Evolutionary conservation across 2,329 filamentous ascomycete genomes (phyloP).

Genomic region (Calycina herbarum): DNA sequence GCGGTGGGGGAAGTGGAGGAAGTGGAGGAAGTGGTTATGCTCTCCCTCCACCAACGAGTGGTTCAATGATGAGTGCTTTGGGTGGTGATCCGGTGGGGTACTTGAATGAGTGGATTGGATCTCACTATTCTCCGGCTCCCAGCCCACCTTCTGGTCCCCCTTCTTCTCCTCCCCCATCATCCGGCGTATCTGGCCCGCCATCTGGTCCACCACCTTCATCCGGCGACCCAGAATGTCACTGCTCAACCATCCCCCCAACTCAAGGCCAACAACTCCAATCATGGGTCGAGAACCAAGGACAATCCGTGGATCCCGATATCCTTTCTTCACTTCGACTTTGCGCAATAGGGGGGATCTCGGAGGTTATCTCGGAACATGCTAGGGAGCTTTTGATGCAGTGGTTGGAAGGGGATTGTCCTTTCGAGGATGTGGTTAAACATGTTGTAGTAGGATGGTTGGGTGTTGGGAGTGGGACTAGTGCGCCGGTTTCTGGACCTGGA

Average conservation of each 20-base stretch:
- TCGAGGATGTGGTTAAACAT: not conserved
- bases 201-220: not conserved
- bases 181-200: not conserved
- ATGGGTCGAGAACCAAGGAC: not conserved
- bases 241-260: not conserved
- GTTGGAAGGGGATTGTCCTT: not conserved
- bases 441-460: not conserved
- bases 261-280: not conserved
- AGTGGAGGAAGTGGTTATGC: not conserved
- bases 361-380: not conserved
- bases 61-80: not conserved
- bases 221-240: not conserved
- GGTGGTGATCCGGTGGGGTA: not conserved
- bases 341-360: conserved; percentile 1
- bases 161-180: not conserved
- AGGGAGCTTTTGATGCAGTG: not conserved
- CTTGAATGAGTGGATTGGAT: not conserved
- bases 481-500: not conserved
- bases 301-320: not conserved
- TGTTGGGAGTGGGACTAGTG: not conserved
- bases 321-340: not conserved
- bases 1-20: not conserved
- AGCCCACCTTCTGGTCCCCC: not conserved
- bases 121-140: not conserved
- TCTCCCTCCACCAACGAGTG: not conserved